Base-by-base conservation (phyloP, 2,329 filamentous ascomycete species). In the Colletotrichum chlorophyti region DNA sequence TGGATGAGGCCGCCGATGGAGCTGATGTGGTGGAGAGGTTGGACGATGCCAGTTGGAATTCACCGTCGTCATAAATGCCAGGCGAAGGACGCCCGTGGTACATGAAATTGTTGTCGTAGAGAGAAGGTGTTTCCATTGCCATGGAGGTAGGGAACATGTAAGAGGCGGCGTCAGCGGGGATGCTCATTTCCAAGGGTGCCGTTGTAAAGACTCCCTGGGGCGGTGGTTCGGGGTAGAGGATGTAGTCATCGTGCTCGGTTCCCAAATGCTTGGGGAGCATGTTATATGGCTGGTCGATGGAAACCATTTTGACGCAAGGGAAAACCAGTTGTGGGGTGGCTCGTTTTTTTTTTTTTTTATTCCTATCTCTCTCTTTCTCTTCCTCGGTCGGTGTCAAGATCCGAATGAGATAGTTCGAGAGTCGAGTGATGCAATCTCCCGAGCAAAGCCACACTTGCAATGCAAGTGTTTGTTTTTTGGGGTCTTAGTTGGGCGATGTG, bases 1-100 rank as follows among this genome's bases (percentile, higher is more conserved):
- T 85, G 8, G 88, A 90, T 1, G 87, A 90, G 6, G 87, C 79
- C 4, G 84, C 85, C 48, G 88, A 90, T 49, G 77, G 83, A 53
- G 74, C 87, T 58, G 84, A 89, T 21, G 79, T 80, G 59, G 82
- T 86, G 60, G 81, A 91, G 61, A 82, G 79, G 68, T 80, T 85
- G 48, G 81, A 88, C 26, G 80, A 83, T 14, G 81, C 78, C 21
- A 82, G 67, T 58, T 75, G 73, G 68, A 81, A 70, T 17, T 84
- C 81, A 60, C 72, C 68, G 49, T 85, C 83, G 37, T 85, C 83
- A 64, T 80, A 83, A 62, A 78, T 72, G 57, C 74, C 71, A 8
- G 82, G 82, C 9, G 82, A 84, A 54, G 76, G 71, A 62, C 75
- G 75, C 65, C 71, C 73, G 65, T 74, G 73, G 65, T 82, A 78